Evolutionary conservation across 805 yeast species (phyloP), one percentile per base, ranked within the genome.

Genomic region (Hemisphaericaspora nanyangensis): DNA sequence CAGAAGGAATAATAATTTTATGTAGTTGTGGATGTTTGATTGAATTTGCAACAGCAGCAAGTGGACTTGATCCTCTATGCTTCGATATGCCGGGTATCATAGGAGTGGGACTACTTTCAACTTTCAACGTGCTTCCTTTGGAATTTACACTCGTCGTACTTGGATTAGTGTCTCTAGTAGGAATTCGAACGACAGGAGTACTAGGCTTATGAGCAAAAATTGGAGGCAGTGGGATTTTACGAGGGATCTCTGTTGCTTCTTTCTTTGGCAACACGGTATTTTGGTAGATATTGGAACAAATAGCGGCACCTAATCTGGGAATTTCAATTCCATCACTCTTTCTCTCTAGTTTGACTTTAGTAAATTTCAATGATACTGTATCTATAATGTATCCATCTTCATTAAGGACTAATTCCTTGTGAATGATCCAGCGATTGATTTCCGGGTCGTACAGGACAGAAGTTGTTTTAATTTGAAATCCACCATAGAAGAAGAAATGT

Each of bases 401-500:
- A 52, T 78, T 81, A 40, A 82, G 48, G 5, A 57, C 58, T 3
- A 80, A 61, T 17, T 66, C 63, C 46, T 72, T 70, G 31, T 70
- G 64, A 13, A 62, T 46, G 44, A 65, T 34, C 74, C 76, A 60
- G 42, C 60, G 44, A 42, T 55, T 61, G 15, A 49, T 38, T 2
- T 51, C 47, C 5, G 51, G 50, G 6, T 48, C 40, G 40, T 61
- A 55, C 2, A 40, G 39, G 6, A 56, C 59, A 1, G 57, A 47
- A 10, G 50, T 55, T 13, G 50, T 50, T 17, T 46, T 43, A 16
- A 68, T 40, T 38, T 74, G 75, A 53, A 82, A 76, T 0, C 93
- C 95, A n/a, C 91, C 95, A 52, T 76, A 82, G 42, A 74, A 71
- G 46, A 82, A 70, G 12, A 79, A 67, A 49, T 80, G 80, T 27